Evolutionary conservation across 805 yeast species (phyloP).

Genomic region (Ogataea pini): DNA sequence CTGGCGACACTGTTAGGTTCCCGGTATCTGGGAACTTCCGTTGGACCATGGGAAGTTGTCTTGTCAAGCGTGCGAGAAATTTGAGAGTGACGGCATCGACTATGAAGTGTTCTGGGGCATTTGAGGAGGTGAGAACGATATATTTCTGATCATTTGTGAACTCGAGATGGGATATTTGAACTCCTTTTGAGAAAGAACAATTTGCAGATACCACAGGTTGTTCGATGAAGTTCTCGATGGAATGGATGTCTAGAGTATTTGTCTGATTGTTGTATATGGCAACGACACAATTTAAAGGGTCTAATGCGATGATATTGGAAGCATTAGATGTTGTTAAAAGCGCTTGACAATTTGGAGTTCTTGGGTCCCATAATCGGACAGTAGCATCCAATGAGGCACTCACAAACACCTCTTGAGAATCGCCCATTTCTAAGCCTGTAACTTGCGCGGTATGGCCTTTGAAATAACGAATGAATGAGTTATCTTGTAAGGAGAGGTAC

Average conservation of each 20-base stretch:
- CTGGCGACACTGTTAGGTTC: conserved; percentile 62
- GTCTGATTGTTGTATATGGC: conserved; percentile 57
- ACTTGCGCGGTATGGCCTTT: conserved; percentile 84
- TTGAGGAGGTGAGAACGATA: conserved; percentile 33
- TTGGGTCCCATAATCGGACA: conserved; percentile 84
- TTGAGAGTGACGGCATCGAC: conserved; percentile 17
- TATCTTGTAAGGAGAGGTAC: conserved; percentile 72
- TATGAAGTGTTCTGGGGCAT: conserved; percentile 26
- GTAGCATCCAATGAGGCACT: conserved; percentile 76
- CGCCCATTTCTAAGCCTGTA: conserved; percentile 69
- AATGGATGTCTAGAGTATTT: conserved; percentile 58
- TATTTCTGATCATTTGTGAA: conserved; percentile 47
- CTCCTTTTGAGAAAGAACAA: conserved; percentile 22
- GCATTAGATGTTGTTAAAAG: conserved; percentile 49
- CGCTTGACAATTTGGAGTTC: conserved; percentile 68
- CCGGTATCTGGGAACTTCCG: conserved; percentile 50
- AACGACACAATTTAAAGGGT: conserved; percentile 81
- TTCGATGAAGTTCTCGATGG: conserved; percentile 55
- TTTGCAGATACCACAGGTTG: conserved; percentile 54
- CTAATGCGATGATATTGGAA: conserved; percentile 55
- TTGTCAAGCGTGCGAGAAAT: conserved; percentile 40
- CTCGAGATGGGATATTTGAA: conserved; percentile 35
- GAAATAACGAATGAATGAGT: conserved; percentile 81
- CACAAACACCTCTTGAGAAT: conserved; percentile 61
- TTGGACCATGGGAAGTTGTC: conserved; percentile 42